Conservation (phyloP, 1,284 basidiomycete genomes). For the Naganishia albida region DNA sequence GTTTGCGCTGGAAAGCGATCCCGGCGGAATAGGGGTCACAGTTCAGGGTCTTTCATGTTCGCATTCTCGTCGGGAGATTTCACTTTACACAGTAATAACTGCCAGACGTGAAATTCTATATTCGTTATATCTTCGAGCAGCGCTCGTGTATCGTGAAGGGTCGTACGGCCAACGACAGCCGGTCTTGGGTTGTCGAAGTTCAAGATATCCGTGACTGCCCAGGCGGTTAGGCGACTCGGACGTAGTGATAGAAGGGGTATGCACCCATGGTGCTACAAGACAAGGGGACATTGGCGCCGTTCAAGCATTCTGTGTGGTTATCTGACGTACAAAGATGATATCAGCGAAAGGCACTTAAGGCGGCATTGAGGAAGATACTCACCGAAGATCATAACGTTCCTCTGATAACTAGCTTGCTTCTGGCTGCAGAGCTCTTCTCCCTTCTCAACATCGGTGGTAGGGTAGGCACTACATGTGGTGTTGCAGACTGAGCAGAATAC, state of each 20-base stretch:
- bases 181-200: not conserved
- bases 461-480: conserved; percentile 12
- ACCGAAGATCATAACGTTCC: conserved; percentile 24
- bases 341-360: too few species aligned
- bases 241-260: conserved; percentile 26
- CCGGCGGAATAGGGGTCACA: too few species aligned
- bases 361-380: not conserved
- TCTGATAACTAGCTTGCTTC: conserved; percentile 14
- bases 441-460: conserved; percentile 7
- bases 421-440: conserved; percentile 15
- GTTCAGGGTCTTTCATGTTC: not conserved
- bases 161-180: not conserved
- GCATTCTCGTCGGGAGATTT: not conserved
- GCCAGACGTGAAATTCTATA: too few species aligned
- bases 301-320: conserved; percentile 25
- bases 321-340: not conserved
- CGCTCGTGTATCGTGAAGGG: too few species aligned
- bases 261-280: conserved; percentile 6
- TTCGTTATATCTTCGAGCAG: too few species aligned
- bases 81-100: too few species aligned
- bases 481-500: conserved; percentile 7
- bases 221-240: conserved; percentile 7
- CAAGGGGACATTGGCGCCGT: conserved; percentile 17
- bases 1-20: too few species aligned
- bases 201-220: too few species aligned